Conservation (phyloP, 306 rosid species). For the Argentina anserina region DNA sequence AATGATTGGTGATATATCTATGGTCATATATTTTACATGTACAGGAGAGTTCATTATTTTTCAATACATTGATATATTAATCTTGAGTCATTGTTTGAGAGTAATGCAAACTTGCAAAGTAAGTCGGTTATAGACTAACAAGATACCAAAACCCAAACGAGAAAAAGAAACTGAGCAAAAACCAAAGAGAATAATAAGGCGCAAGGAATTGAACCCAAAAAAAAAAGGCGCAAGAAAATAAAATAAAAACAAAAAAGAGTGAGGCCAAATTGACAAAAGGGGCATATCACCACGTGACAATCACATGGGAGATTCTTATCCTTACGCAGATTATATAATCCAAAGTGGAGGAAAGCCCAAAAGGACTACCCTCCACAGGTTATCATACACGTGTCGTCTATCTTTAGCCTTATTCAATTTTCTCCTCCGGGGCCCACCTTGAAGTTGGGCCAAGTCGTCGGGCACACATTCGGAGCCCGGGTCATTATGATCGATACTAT, state of each 20-base stretch:
- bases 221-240: background rate
- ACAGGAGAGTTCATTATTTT: too few species aligned
- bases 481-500: background rate
- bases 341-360: conserved; percentile 4
- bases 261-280: background rate
- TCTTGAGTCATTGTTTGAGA: too few species aligned
- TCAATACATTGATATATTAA: too few species aligned
- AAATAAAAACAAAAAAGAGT: background rate
- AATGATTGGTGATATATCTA: too few species aligned
- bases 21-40: too few species aligned
- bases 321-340: conserved; percentile 24
- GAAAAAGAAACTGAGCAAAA: background rate
- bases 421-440: background rate
- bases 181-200: background rate
- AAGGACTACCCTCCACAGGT: conserved; percentile 36
- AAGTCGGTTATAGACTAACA: too few species aligned
- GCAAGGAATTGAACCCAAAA: background rate
- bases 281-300: conserved; percentile 42
- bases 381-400: conserved; percentile 48
- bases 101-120: too few species aligned
- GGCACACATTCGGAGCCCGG: background rate
- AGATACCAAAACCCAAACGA: conserved; percentile 3
- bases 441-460: background rate
- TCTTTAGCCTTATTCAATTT: conserved; percentile 23
- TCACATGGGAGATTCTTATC: conserved; percentile 74